These are phyloP conservation scores for Tripidium arundinaceum DNA, from an alignment of 202 grass and related monocot genomes.

Conservation along the genomic window DNA sequence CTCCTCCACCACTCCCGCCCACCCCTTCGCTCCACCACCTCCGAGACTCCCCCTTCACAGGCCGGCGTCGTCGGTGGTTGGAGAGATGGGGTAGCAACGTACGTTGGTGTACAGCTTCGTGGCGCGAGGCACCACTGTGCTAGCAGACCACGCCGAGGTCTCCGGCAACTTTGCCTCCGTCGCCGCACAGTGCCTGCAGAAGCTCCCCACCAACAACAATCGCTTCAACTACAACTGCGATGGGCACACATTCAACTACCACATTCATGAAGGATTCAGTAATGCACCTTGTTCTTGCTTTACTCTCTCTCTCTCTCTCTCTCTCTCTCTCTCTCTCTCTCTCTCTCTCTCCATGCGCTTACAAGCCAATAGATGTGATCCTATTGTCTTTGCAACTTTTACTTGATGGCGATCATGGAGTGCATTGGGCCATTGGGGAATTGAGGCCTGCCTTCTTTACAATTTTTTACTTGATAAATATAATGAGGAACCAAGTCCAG, in stretches of 20 bases:
- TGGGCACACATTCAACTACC: slow-evolving; percentile 85
- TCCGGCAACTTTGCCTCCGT: slow-evolving; percentile 74
- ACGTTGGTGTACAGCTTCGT: slow-evolving; percentile 74
- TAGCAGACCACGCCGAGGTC: slow-evolving; percentile 69
- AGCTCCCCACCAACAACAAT: slow-evolving; percentile 68
- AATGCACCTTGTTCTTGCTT: slow-evolving; percentile 8
- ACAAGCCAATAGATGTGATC: not conserved
- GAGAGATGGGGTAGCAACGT: slow-evolving; percentile 38
- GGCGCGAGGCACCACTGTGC: slow-evolving; percentile 50
- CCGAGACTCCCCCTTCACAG: slow-evolving; percentile 2
- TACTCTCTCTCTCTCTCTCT: not conserved
- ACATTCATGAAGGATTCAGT: slow-evolving; percentile 81
- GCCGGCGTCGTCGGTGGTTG: not conserved
- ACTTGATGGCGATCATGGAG: not conserved
- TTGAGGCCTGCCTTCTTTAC: not conserved
- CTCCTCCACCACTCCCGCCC: slow-evolving; percentile 8
- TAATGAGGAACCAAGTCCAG: not conserved
- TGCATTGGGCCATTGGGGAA: no score
- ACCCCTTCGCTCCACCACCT: slow-evolving; percentile 19
- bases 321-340: not conserved
- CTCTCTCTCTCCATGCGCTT: not conserved
- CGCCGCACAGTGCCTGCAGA: slow-evolving; percentile 64
- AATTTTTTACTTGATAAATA: not conserved
- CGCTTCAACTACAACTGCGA: slow-evolving; percentile 69
- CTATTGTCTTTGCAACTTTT: not conserved